phyloP scores from a whole-genome alignment of 202 grass and related monocot species.

The Schoenoplectus tabernaemontani region DNA sequence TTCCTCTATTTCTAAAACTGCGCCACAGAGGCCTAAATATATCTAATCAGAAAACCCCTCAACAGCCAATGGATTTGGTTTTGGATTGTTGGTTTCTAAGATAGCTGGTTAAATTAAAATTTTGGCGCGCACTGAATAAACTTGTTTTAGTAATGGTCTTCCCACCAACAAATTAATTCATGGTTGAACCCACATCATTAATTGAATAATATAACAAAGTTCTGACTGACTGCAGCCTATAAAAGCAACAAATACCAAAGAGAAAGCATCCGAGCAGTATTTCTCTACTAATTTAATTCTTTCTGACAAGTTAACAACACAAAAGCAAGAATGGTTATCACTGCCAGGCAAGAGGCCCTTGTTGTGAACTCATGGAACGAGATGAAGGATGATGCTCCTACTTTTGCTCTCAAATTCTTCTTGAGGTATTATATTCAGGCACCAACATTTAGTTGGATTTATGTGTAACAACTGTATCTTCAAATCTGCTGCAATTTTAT shows the following conservation, averaged over 20 bases:
- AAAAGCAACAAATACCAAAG: background rate
- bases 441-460: background rate
- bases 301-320: background rate
- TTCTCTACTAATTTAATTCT: background rate
- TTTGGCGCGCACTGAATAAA: background rate
- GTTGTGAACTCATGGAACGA: constrained; percentile 12
- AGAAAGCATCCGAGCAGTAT: background rate
- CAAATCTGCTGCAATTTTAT: background rate
- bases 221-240: background rate
- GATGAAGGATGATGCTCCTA: constrained; percentile 18
- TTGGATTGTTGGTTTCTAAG: background rate
- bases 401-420: constrained; percentile 7
- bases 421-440: background rate
- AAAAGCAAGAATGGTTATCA: constrained; percentile 11
- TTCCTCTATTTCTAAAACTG: background rate
- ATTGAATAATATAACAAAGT: background rate
- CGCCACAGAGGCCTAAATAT: background rate
- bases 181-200: background rate
- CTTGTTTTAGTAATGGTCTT: background rate
- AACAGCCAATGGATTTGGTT: constrained; percentile 1
- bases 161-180: background rate
- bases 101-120: background rate
- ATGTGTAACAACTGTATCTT: background rate
- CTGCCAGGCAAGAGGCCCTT: constrained; percentile 11
- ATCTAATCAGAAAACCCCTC: background rate